Base-by-base conservation (phyloP, 2,329 filamentous ascomycete genomes). In the Chaetomium sp. region DNA sequence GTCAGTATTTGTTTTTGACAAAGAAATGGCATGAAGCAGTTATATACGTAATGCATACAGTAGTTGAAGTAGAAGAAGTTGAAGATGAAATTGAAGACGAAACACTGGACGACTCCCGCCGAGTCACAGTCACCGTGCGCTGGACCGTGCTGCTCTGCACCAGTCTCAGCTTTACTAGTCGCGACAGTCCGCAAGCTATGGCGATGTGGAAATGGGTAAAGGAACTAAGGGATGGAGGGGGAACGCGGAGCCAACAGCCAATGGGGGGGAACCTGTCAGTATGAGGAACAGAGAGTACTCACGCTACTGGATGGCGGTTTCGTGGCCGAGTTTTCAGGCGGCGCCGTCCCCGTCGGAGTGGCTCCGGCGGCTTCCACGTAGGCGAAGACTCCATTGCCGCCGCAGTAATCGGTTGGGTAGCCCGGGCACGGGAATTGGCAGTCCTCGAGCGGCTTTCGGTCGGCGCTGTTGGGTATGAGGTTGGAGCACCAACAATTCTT, bases 401-500 rank as follows among this genome's bases (percentile, higher is more conserved):
- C 91, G 72, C 91, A 94, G 12, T 79, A 76, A 68, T 93, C 89
- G 1, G 60, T 38, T 0, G 85, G 85, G 72, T 83, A 94, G n/a
- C 90, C 91, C 9, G 90, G 89, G 70, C 91, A 94, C 19, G 76
- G 58, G 0, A 74, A 75, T 68, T 82, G 76, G 76, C 91, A 94
- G 25, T 82, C 70, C 38, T 67, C 69, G 1, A 76, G 75, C 25
- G 78, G 72, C 58, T 81, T 78, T 62, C 80, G 74, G 35, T 73
- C 74, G 23, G 72, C 73, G 35, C 78, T 68, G 57, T 79, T 79
- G 9, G 91, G 91, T 2, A 82, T 81, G 71, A 87, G 87, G 74
- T 92, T 83, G 45, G 89, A 88, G 74, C 91, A 94, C 90, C 90
- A 94, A 74, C 91, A 94, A 59, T 81, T 76, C 35, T 85, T 79